Conservation (phyloP, 2,329 filamentous ascomycete species). For the Salinomyces thailandicus region DNA sequence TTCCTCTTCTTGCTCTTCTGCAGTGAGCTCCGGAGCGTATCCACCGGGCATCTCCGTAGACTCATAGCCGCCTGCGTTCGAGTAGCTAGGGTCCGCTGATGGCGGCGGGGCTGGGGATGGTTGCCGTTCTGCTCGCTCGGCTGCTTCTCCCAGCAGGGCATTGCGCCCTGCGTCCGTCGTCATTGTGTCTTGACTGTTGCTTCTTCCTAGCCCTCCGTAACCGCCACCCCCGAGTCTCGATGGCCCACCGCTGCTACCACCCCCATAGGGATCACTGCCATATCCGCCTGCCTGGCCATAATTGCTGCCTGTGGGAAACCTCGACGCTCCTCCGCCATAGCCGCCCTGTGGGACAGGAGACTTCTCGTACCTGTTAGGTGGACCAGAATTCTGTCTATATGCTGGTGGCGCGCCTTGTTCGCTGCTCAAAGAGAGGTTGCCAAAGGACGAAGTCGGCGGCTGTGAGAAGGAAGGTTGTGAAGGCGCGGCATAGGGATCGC, state of each 20-base stretch:
- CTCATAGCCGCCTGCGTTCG: slow-evolving; percentile 19
- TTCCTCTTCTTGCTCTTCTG: slow-evolving; percentile 66
- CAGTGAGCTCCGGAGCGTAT: slow-evolving; percentile 65
- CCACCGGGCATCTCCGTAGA: slow-evolving; percentile 13
- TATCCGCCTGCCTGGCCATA: slow-evolving; percentile 39
- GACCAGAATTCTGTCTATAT: slow-evolving; percentile 23
- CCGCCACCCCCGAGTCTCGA: slow-evolving; percentile 41
- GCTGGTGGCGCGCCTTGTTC: slow-evolving; percentile 25
- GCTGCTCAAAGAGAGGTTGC: slow-evolving; percentile 18
- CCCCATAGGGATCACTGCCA: slow-evolving; percentile 43
- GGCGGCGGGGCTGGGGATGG: slow-evolving; percentile 19
- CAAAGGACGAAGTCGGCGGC: slow-evolving; percentile 23
- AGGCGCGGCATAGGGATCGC: slow-evolving; percentile 23
- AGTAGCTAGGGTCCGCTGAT: slow-evolving; percentile 21
- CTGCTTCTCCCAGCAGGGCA: slow-evolving; percentile 53
- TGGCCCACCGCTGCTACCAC: slow-evolving; percentile 4
- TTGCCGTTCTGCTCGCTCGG: slow-evolving; percentile 40
- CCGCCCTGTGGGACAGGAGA: slow-evolving; percentile 33
- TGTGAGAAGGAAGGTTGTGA: slow-evolving; percentile 14
- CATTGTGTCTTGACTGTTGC: slow-evolving; percentile 40
- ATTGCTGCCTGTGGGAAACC: slow-evolving; percentile 18
- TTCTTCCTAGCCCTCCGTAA: slow-evolving; percentile 46
- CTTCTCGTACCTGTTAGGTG: slow-evolving; percentile 33
- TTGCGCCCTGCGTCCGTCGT: slow-evolving; percentile 48
- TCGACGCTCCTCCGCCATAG: slow-evolving; percentile 29